Conservation (phyloP, 1,284 basidiomycete species). For the Veloboletus limbatus region DNA sequence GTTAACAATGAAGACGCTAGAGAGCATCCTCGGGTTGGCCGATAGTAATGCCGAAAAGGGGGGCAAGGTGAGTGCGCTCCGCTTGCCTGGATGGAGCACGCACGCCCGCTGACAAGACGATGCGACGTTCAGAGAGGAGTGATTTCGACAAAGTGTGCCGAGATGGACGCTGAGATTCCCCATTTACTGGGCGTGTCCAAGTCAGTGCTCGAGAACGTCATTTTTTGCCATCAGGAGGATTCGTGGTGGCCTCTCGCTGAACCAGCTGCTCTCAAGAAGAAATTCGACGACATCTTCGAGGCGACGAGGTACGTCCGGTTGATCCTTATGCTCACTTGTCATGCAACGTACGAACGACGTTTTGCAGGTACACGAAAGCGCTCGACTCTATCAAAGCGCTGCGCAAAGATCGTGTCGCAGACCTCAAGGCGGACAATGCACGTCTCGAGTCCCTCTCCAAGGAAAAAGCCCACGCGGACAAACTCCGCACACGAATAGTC, state of each 20-base stretch:
- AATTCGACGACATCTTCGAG: conserved; percentile 99
- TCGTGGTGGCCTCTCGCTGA: conserved; percentile 98
- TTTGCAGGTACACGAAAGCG: conserved; percentile 88
- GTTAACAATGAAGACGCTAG: conserved; percentile 96
- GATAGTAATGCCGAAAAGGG: conserved; percentile 66
- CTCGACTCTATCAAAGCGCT: conserved; percentile 89
- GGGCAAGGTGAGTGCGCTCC: conserved; percentile 60
- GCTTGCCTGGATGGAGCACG: too few relatives aligned
- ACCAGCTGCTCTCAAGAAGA: conserved; percentile 91
- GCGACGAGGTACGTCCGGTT: conserved; percentile 72
- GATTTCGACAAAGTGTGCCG: conserved; percentile 95
- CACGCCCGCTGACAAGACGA: background rate
- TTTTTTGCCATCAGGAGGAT: conserved; percentile 99
- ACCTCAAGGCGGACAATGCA: conserved; percentile 93
- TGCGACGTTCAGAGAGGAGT: conserved; percentile 60
- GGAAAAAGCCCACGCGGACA: conserved; percentile 87
- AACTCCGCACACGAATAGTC: conserved; percentile 68
- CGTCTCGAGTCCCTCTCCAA: conserved; percentile 76
- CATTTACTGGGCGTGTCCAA: conserved; percentile 93
- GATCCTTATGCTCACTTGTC: background rate
- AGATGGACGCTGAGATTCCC: conserved; percentile 95
- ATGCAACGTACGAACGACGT: background rate
- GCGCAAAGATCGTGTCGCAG: conserved; percentile 86
- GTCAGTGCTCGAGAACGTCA: conserved; percentile 97
- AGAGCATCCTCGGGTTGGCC: conserved; percentile 81